Evolutionary conservation across 169 alveolate genomes (phyloP).

Genomic region (Plasmodium coatneyi): DNA sequence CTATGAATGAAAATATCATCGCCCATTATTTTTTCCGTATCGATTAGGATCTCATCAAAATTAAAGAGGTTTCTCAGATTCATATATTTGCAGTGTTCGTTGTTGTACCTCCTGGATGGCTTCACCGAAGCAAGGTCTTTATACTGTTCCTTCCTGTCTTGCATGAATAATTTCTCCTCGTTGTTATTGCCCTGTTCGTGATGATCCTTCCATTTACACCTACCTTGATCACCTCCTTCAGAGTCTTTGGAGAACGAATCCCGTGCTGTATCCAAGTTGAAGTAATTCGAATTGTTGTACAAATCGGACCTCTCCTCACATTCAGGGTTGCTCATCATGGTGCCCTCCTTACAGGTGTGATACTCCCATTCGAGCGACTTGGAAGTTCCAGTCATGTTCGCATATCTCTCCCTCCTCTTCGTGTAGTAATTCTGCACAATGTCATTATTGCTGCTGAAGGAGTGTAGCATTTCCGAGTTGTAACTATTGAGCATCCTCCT

Average conservation of each 20-base stretch:
- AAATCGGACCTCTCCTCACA: neutral
- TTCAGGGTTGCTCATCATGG: neutral
- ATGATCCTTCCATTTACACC: neutral
- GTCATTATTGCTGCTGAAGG: conserved; percentile 18
- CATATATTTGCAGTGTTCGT: conserved; percentile 25
- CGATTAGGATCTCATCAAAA: neutral
- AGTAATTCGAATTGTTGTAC: neutral
- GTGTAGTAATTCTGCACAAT: neutral
- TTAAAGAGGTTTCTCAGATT: conserved; percentile 55
- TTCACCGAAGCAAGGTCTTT: neutral
- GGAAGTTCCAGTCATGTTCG: neutral
- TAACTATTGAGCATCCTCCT: neutral
- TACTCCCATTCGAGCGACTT: conserved; percentile 4
- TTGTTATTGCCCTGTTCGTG: neutral
- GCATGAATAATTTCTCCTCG: neutral
- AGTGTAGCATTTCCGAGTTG: conserved; percentile 7
- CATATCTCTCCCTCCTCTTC: neutral
- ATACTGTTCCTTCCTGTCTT: neutral
- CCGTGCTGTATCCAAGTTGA: neutral
- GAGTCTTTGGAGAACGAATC: neutral
- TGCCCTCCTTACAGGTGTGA: conserved; percentile 12
- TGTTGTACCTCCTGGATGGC: neutral
- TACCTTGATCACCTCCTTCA: neutral
- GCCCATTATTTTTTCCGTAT: neutral
- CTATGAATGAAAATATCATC: neutral